Percentiles rank a stretch among this genome's conserved stretches.
These are phyloP conservation scores for Cystoderma amianthinum DNA, from an alignment of 768 basidiomycete species.

Conservation along the genomic window DNA sequence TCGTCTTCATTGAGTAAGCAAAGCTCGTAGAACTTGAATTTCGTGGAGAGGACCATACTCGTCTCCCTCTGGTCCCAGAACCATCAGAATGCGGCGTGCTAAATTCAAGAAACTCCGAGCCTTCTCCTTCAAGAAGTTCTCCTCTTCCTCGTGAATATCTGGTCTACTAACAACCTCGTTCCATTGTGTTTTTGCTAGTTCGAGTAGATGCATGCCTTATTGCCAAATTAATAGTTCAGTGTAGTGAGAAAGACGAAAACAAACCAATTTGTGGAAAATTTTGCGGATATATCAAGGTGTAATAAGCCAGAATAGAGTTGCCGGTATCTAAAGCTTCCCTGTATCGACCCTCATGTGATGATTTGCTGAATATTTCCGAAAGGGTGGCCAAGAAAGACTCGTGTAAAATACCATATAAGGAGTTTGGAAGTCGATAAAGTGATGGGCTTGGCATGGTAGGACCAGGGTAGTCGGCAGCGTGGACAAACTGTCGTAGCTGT, in stretches of 20 bases:
- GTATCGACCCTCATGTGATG: conserved; percentile 64
- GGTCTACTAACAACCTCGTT: conserved; percentile 41
- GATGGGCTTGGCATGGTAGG: conserved; percentile 19
- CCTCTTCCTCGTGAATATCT: conserved; percentile 10
- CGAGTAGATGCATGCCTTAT: conserved; percentile 70
- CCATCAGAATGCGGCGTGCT: conserved; percentile 30
- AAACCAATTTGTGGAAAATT: conserved; percentile 82
- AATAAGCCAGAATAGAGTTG: conserved; percentile 54
- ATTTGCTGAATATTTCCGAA: conserved; percentile 57
- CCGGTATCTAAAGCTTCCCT: conserved; percentile 47
- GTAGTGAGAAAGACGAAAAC: conserved; percentile 10
- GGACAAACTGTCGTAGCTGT: conserved; percentile 30
- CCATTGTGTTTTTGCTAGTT: conserved; percentile 75
- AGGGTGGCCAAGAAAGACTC: conserved; percentile 52
- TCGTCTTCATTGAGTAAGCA: no score
- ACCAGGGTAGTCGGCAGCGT: conserved; percentile 17
- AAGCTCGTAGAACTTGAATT: conserved; percentile 31
- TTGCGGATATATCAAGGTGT: conserved; percentile 62
- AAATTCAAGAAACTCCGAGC: conserved; percentile 30
- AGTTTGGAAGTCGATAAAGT: conserved; percentile 29
- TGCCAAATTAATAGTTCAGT: not conserved
- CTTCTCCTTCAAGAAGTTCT: conserved; percentile 17
- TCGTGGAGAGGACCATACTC: conserved; percentile 52
- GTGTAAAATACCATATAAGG: conserved; percentile 38
- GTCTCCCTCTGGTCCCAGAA: conserved; percentile 61